These are phyloP conservation scores for Coelastrella sp. DNA, from an alignment of 139 green algal genomes.

Conservation along the genomic window DNA sequence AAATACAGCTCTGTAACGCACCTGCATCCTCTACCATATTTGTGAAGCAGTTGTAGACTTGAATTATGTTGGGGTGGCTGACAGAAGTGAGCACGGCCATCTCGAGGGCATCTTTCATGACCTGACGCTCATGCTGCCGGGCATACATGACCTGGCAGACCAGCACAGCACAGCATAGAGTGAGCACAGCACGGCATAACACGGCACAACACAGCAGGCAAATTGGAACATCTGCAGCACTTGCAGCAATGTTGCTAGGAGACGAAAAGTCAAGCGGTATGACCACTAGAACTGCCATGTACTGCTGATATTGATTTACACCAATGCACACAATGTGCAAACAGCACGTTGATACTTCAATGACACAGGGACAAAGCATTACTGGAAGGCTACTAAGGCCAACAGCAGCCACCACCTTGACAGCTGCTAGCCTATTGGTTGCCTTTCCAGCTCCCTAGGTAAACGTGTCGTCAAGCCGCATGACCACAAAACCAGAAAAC, in stretches of 20 bases:
- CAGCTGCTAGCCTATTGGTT: no score
- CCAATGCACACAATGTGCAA: no score
- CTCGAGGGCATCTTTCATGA: conserved; percentile 75
- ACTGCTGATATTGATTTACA: not conserved
- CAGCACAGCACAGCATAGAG: not conserved
- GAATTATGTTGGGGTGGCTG: conserved; percentile 48
- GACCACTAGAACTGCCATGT: no score
- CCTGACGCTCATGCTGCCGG: conserved; percentile 68
- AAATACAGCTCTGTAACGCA: not conserved
- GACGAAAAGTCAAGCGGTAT: no score
- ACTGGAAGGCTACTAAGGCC: no score
- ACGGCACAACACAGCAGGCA: not conserved
- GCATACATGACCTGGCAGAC: conserved; percentile 68
- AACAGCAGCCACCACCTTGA: no score
- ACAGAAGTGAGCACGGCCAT: conserved; percentile 66
- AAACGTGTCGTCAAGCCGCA: not conserved
- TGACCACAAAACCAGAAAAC: no score
- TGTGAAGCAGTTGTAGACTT: conserved; percentile 65
- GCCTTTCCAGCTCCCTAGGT: no score
- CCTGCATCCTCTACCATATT: conserved; percentile 72
- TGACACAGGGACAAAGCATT: no score
- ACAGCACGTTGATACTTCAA: no score
- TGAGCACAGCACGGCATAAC: not conserved
- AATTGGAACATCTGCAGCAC: no score
- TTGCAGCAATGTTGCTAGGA: no score